Evolutionary conservation across 495 filamentous ascomycete species (phyloP).

Genomic region (Penicillium cataractarum): DNA sequence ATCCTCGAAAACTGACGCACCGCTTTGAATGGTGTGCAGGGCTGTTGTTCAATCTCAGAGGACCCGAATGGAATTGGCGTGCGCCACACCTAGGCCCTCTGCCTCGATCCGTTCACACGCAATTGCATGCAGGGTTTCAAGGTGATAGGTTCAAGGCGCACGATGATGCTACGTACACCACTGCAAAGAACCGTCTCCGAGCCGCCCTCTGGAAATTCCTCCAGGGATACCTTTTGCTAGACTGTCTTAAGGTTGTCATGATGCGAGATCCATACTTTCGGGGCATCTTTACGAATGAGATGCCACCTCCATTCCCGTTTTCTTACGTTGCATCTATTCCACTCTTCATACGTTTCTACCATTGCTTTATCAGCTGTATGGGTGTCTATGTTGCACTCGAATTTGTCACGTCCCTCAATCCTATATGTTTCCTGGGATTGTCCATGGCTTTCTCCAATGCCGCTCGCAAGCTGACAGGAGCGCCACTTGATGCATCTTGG

Average conservation of each 20-base stretch:
- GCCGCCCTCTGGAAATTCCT: conserved; percentile 50
- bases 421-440: conserved; percentile 59
- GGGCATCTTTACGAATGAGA: conserved; percentile 39
- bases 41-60: conserved; percentile 68
- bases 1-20: conserved; percentile 61
- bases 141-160: conserved; percentile 7
- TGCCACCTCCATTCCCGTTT: conserved; percentile 46
- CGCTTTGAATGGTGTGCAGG: conserved; percentile 75
- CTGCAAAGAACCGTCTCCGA: conserved; percentile 51
- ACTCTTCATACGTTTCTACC: conserved; percentile 48
- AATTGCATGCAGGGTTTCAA: conserved; percentile 34
- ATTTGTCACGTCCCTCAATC: conserved; percentile 57
- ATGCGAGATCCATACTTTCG: conserved; percentile 78
- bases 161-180: conserved; percentile 14
- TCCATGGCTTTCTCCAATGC: conserved; percentile 49
- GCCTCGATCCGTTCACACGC: conserved; percentile 50
- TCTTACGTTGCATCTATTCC: conserved; percentile 44
- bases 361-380: conserved; percentile 50
- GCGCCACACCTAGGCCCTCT: conserved; percentile 61
- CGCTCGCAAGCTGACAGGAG: conserved; percentile 39
- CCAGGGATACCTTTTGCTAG: conserved; percentile 63
- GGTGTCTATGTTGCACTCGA: conserved; percentile 58
- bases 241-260: conserved; percentile 66
- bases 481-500: conserved; percentile 61
- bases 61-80: conserved; percentile 79